Conservation (phyloP, 2,329 filamentous ascomycete species). For the Alternaria triticina region DNA sequence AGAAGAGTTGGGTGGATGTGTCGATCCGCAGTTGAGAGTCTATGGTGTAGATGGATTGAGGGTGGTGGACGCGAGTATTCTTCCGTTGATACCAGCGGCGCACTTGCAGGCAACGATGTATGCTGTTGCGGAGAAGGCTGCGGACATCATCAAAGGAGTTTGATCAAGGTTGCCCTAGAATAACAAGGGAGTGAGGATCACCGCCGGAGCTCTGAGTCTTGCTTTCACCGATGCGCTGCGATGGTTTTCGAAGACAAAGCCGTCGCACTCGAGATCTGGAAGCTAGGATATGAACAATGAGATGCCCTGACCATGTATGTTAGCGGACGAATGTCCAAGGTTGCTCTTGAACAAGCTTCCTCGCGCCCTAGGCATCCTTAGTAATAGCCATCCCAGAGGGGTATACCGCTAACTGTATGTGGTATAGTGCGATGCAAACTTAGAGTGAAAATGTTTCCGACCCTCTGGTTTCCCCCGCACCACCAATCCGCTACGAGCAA, state of each 20-base stretch:
- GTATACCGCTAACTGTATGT: background rate
- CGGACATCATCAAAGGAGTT: slow-evolving; percentile 32
- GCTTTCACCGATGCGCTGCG: background rate
- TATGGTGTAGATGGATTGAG: slow-evolving; percentile 25
- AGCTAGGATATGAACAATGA: background rate
- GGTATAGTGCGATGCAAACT: background rate
- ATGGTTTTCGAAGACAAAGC: background rate
- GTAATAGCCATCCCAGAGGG: background rate
- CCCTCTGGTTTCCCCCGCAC: background rate
- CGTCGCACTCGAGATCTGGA: background rate
- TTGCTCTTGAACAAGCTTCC: background rate
- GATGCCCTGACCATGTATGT: background rate
- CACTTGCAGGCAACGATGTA: slow-evolving; percentile 35
- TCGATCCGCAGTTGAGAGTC: slow-evolving; percentile 17
- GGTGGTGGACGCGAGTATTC: slow-evolving; percentile 31
- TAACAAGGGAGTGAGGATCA: too few species aligned
- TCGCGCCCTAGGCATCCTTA: background rate
- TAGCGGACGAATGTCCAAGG: background rate
- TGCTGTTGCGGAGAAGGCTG: slow-evolving; percentile 34
- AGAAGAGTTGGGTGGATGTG: slow-evolving; percentile 25
- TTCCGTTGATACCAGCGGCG: slow-evolving; percentile 24
- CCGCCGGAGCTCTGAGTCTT: background rate
- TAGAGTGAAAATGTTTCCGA: background rate
- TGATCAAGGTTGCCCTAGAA: background rate
- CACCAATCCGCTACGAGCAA: slow-evolving; percentile 24